phyloP scores from a whole-genome alignment of 495 filamentous ascomycete genomes.

The Trichoderma reesei region DNA sequence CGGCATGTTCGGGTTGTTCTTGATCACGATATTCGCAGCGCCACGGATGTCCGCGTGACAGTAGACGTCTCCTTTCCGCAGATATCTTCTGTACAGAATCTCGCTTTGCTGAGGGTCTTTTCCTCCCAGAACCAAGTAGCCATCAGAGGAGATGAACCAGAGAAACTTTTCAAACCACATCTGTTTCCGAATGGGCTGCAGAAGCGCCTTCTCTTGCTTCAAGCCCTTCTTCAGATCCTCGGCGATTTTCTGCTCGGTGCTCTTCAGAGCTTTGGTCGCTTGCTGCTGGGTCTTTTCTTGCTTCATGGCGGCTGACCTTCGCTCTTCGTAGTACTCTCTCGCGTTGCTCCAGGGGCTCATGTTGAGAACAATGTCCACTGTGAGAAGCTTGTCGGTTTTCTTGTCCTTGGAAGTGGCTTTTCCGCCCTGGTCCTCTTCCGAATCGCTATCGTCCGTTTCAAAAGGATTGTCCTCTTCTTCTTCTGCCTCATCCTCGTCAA shows the following conservation, averaged over 20 bases:
- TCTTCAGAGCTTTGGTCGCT: constrained; percentile 77
- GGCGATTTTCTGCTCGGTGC: constrained; percentile 75
- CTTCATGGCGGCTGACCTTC: constrained; percentile 71
- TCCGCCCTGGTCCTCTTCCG: constrained; percentile 49
- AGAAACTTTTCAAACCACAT: constrained; percentile 96
- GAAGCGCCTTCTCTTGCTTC: constrained; percentile 83
- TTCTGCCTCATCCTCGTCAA: constrained; percentile 34
- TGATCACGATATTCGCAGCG: constrained; percentile 72
- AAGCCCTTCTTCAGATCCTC: constrained; percentile 76
- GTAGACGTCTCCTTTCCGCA: constrained; percentile 83
- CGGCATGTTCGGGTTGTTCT: constrained; percentile 64
- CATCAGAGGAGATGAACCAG: constrained; percentile 93
- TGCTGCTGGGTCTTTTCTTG: constrained; percentile 76
- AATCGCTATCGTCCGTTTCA: constrained; percentile 55
- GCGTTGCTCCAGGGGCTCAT: constrained; percentile 82
- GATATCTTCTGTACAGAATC: constrained; percentile 71
- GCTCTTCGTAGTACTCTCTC: constrained; percentile 82
- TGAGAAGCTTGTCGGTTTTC: constrained; percentile 43
- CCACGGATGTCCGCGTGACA: constrained; percentile 85
- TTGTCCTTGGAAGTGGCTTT: constrained; percentile 23
- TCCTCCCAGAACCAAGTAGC: constrained; percentile 81
- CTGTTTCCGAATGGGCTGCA: constrained; percentile 70
- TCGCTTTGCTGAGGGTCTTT: constrained; percentile 88
- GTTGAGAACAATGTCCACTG: constrained; percentile 76
- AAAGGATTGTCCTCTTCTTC: constrained; percentile 47